Evolutionary conservation across 768 basidiomycete genomes (phyloP).

Genomic region (Aureoboletus auriporus): DNA sequence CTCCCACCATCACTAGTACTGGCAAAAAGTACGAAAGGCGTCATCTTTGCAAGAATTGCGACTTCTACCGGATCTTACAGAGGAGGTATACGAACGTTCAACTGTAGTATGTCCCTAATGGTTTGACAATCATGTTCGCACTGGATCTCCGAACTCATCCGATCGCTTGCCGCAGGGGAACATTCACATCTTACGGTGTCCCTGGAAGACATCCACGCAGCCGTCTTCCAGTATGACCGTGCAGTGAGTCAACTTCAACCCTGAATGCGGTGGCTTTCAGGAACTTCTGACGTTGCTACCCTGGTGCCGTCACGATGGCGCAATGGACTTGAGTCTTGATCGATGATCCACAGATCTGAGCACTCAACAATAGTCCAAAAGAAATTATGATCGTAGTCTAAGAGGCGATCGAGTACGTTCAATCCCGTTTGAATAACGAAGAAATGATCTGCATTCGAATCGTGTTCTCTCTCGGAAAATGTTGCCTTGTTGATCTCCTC

Average conservation of each 20-base stretch:
- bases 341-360: slow-evolving; percentile 31
- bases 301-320: slow-evolving; percentile 23
- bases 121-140: slow-evolving; percentile 14
- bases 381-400: slow-evolving; percentile 40
- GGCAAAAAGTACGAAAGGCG: slow-evolving; percentile 2
- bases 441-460: slow-evolving; percentile 18
- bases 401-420: slow-evolving; percentile 35
- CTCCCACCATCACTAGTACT: too few species aligned
- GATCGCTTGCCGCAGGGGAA: slow-evolving; percentile 12
- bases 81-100: slow-evolving; percentile 15
- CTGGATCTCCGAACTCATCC: slow-evolving; percentile 18
- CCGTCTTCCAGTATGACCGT: slow-evolving; percentile 12
- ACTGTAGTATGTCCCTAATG: too few species aligned
- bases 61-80: slow-evolving; percentile 19
- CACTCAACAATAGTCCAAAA: slow-evolving; percentile 33
- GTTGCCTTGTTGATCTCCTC: slow-evolving; percentile 12
- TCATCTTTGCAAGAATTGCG: slow-evolving; percentile 15
- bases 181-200: slow-evolving; percentile 1
- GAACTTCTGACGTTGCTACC: slow-evolving; percentile 39
- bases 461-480: slow-evolving; percentile 17
- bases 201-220: slow-evolving; percentile 17
- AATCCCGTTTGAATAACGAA: slow-evolving; percentile 12
- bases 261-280: slow-evolving; percentile 7
- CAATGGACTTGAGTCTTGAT: slow-evolving; percentile 31
- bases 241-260: neutral